Evolutionary conservation across 2,329 filamentous ascomycete species (phyloP), one percentile per base, ranked within the genome.

Genomic region (Bimuria novae-zelandiae): DNA sequence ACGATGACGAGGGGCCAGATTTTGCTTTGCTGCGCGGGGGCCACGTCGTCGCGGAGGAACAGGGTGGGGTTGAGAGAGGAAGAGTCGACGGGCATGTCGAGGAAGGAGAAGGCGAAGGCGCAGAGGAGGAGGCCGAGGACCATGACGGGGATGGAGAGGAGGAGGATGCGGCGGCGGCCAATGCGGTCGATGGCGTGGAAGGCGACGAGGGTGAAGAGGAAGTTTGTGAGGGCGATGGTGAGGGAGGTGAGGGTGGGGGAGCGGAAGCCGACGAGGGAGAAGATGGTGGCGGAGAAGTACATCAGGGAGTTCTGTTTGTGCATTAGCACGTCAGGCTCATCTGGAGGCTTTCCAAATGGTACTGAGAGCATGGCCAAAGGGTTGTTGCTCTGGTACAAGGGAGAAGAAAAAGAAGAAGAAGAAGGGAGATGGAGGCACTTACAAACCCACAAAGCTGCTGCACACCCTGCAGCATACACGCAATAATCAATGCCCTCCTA

Each of bases 91-190:
- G 74, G 69, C 45, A 87, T 62, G 1, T 82, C 76, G 52, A 93
- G 75, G 55, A 83, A 84, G 2, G 81, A 80, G 75, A 96, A 97
- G 0, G 89, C 87, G 36, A 86, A 76, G 3, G 89, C 85, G 47
- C 90, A 90, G 1, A 89, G 72, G 0, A 89, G 65, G 8, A 97
- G 82, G 0, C 90, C 90, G 1, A 84, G 25, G 0, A 86, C 79
- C 93, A 97, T 97, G 62, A 94, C 82, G 0, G 92, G 92, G 23
- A 97, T 84, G 1, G 90, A 94, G 69, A 82, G 87, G 4, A 97
- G 82, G 1, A 97, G 80, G 48, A 96, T 92, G 12, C 71, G 65
- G 5, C 77, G 71, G 1, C 77, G 69, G 2, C 77, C 77, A 36
- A 78, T 60, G 49, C 68, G 68, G 60, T 80, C 77, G 58, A 80